Evolutionary conservation across 2,329 filamentous ascomycete species (phyloP).

Genomic region (Teratosphaeriaceae sp.): DNA sequence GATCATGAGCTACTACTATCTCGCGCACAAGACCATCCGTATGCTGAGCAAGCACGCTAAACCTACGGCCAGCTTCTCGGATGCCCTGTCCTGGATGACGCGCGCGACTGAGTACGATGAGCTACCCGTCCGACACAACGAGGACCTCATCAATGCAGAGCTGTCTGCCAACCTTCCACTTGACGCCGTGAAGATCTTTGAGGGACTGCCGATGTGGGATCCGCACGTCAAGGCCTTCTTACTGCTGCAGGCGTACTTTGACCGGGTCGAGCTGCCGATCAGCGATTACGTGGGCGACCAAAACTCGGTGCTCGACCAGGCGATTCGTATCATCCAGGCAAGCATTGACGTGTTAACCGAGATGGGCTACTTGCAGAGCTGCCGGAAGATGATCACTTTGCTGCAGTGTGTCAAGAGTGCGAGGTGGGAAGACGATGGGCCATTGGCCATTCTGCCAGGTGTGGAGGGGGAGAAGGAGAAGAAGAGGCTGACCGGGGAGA

Average conservation of each 20-base stretch:
- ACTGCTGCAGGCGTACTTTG: conserved; percentile 90
- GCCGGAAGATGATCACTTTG: conserved; percentile 72
- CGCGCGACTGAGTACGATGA: conserved; percentile 94
- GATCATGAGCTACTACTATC: conserved; percentile 99
- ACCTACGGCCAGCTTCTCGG: conserved; percentile 66
- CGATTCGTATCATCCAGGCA: conserved; percentile 93
- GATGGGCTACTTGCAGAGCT: conserved; percentile 72
- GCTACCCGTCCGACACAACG: conserved; percentile 93
- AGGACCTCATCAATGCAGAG: conserved; percentile 93
- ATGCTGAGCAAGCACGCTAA: conserved; percentile 73
- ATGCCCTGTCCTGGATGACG: conserved; percentile 88
- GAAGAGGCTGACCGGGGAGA: conserved; percentile 33
- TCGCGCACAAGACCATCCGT: conserved; percentile 86
- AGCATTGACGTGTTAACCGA: conserved; percentile 91
- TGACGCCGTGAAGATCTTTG: conserved; percentile 46
- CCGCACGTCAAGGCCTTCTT: conserved; percentile 96
- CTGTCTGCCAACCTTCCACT: conserved; percentile 77
- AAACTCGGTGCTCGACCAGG: conserved; percentile 80
- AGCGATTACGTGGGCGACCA: conserved; percentile 96
- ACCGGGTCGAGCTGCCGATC: conserved; percentile 84
- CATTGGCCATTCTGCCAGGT: conserved; percentile 72
- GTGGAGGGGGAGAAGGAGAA: conserved; percentile 45
- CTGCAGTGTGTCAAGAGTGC: conserved; percentile 91
- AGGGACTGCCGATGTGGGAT: conserved; percentile 87
- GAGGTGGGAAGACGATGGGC: conserved; percentile 78